A percentile compares a stretch with the other conserved stretches of the same genome.
Conservation (phyloP, 1,284 basidiomycete genomes). For the Ustilago xerochloae region DNA sequence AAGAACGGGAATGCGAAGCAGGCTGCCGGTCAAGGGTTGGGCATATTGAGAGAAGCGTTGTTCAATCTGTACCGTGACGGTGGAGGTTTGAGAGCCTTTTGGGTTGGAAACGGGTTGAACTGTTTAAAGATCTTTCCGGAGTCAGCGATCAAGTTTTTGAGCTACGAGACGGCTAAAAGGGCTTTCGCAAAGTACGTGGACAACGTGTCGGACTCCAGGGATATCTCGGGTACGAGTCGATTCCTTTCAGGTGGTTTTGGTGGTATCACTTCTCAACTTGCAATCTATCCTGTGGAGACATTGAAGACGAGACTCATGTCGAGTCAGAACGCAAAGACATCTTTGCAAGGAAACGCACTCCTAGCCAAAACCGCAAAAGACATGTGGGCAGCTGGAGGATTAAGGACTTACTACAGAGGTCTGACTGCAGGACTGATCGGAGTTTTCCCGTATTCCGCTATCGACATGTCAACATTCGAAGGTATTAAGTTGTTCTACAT, state of each 20-base stretch:
- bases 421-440: constrained; percentile 74
- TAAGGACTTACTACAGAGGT: constrained; percentile 90
- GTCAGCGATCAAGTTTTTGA: constrained; percentile 93
- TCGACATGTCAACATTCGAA: constrained; percentile 70
- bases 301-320: constrained; percentile 75
- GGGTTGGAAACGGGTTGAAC: constrained; percentile 78
- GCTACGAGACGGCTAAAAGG: constrained; percentile 95
- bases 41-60: constrained; percentile 79
- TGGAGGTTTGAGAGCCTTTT: constrained; percentile 85
- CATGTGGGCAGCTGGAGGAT: constrained; percentile 82
- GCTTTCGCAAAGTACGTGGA: constrained; percentile 93
- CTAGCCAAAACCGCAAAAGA: constrained; percentile 74
- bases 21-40: constrained; percentile 61
- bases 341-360: constrained; percentile 73
- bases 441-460: constrained; percentile 70
- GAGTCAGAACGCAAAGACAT: constrained; percentile 72
- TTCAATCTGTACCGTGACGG: constrained; percentile 82
- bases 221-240: constrained; percentile 89
- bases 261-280: constrained; percentile 91
- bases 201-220: constrained; percentile 84
- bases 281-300: constrained; percentile 68
- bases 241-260: constrained; percentile 96
- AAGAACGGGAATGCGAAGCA: too few relatives aligned
- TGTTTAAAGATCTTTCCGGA: constrained; percentile 90
- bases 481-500: constrained; percentile 70